Base-by-base conservation (phyloP, 306 rosid genomes). In the Begonia loranthoides region DNA sequence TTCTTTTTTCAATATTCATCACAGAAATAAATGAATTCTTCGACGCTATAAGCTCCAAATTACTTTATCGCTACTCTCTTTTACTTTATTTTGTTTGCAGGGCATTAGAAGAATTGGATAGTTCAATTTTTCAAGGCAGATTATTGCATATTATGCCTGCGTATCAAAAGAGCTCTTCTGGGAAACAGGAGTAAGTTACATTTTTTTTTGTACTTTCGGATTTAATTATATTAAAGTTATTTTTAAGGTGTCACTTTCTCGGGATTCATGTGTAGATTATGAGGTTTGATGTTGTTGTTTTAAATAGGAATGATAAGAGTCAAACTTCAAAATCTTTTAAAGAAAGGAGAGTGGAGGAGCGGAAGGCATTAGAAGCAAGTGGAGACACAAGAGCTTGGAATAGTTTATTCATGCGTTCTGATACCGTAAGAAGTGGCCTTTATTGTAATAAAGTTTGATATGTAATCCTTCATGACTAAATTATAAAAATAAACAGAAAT, bases 301-400 rank as follows among this genome's bases (percentile, higher is more conserved):
- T 28, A 28, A 19, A 62, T 60, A 90, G 92, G 71, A 67, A 44
- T 71, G 74, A 64, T 66, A 66, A 41, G 40, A 64, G 67, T 70
- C 90, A 77, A 52, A 62, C 54, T 48, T 63, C 76, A 45, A 78
- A 74, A 78, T 65, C 85, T 64, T 72, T 86, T 40, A 80, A 90
- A 76, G 65, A 76, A 52, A 65, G 46, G 70, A 82, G 92, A 65
- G 87, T 61, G 70, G 95, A 90, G 52, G 74, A 90, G 70, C 68
- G 74, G 66, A 86, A 90, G 68, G 75, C 80, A 57, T 63, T 83
- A 43, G 95, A 90, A 76, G 95, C 92, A 46, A 68, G 92, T 48
- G 97, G 97, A 48, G 80, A 90, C 64, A 80, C 94, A 55, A 76
- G 73, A 80, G 95, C 92, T 58, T 90, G 95, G 97, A 90, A 90